Evolutionary conservation across 2,329 filamentous ascomycete genomes (phyloP).

Genomic region (Cryphonectria nitschkei): DNA sequence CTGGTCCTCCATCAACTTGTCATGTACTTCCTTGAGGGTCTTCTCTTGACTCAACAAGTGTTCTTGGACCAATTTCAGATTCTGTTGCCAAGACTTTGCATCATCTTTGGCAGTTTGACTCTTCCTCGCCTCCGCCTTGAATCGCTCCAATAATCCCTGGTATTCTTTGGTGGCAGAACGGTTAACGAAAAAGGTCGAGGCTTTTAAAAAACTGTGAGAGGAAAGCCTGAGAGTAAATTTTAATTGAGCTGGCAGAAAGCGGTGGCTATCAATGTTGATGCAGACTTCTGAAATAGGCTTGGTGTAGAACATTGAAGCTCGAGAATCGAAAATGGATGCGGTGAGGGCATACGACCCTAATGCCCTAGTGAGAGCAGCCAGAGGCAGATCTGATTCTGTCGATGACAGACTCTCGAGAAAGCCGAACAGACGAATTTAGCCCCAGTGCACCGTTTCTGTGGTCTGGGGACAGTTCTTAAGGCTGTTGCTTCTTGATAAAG

Average conservation of each 20-base stretch:
- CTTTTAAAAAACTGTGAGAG: neutral
- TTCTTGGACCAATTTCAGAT: neutral
- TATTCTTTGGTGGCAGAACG: neutral
- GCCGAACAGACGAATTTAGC: neutral
- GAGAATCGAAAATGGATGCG: neutral
- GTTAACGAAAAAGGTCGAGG: neutral
- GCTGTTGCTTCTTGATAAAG: neutral
- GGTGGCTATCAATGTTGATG: neutral
- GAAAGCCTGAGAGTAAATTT: neutral
- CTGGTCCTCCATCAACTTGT: neutral
- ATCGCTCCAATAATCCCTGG: neutral
- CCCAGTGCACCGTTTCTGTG: neutral
- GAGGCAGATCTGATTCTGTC: neutral
- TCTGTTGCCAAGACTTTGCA: neutral
- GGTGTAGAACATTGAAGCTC: no score
- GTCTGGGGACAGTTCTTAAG: neutral
- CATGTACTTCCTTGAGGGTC: neutral
- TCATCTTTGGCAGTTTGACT: neutral
- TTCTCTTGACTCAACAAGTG: neutral
- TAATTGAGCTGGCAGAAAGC: neutral
- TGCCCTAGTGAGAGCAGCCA: neutral
- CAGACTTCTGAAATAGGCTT: neutral
- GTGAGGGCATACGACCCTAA: neutral
- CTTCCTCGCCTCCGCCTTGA: neutral
- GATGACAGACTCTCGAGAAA: neutral